Conservation (phyloP, 2,329 filamentous ascomycete species). For the Hypoxylon sp. region DNA sequence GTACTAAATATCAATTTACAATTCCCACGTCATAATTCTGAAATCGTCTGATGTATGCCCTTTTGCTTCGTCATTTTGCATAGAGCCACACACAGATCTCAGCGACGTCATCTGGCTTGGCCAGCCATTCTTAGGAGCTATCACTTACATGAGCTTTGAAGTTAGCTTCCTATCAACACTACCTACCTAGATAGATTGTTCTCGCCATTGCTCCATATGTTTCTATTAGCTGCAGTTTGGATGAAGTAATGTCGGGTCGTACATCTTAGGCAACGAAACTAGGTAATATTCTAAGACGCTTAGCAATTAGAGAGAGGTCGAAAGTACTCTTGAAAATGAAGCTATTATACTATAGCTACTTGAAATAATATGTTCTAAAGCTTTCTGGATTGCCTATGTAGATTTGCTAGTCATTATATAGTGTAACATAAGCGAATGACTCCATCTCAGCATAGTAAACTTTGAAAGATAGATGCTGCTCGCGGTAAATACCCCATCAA, state of each 20-base stretch:
- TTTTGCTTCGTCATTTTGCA: background rate
- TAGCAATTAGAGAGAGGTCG: no score
- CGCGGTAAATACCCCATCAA: background rate
- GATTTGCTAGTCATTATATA: background rate
- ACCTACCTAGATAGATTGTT: background rate
- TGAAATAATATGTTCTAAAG: background rate
- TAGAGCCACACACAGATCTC: constrained; percentile 1
- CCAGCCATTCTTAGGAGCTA: background rate
- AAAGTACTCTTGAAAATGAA: no score
- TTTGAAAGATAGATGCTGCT: background rate
- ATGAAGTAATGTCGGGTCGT: constrained; percentile 1
- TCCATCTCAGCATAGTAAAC: no score
- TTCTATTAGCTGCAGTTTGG: background rate
- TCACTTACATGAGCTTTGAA: background rate
- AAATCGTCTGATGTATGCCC: constrained; percentile 3
- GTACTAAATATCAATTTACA: background rate
- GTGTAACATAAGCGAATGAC: background rate
- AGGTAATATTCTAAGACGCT: no score
- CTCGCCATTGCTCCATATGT: background rate
- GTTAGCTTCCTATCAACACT: background rate
- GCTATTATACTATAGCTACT: background rate
- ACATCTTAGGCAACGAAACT: background rate
- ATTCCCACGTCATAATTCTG: constrained; percentile 21
- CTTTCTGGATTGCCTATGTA: background rate
- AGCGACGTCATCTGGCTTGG: background rate